Base-by-base conservation (phyloP, 495 filamentous ascomycete species). In the Penicillium pulvis region DNA sequence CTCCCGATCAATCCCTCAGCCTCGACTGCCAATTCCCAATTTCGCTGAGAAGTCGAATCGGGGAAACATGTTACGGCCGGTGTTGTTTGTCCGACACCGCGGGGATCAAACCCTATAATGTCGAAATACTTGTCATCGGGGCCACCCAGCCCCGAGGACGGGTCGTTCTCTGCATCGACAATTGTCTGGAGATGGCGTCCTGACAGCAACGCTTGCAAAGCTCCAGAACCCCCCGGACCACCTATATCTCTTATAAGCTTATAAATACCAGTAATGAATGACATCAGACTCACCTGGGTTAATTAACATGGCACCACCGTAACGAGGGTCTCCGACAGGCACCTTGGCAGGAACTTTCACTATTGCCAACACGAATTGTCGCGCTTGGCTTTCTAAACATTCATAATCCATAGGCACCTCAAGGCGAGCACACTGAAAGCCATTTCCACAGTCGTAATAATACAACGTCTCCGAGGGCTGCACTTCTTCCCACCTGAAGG, bases 391-490 rank as follows among this genome's bases (percentile, higher is more conserved):
- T 51, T 78, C 70, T 0, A 68, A 64, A 6, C 73, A 66, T 44
- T 78, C 68, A 59, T 83, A 84, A 64, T 85, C 80, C 79, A 86
- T 81, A 4, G 84, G 83, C 8, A 86, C 78, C 35, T 80, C 76
- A 6, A 87, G 69, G 19, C 81, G 75, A 42, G 85, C 82, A 55
- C 85, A 87, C 61, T 76, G 73, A 56, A 82, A 74, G 10, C 67
- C 75, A 61, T 68, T 68, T 26, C 71, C 74, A 55, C 77, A 78
- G n/a, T 73, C 60, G 50, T 71, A 58, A 57, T 78, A 79, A 26
- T 73, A 53, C 23, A 79, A 59, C 2, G 53, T 55, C 11, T 58
- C 43, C 0, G 74, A 73, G 0, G 76, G 71, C 4, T 42, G 52
- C 39, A 77, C 64, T 54, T 75, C 23, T 23, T 64, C 64, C 72